These are phyloP conservation scores for Neonectria hederae DNA, from an alignment of 2,329 filamentous ascomycete genomes.

Conservation along the genomic window DNA sequence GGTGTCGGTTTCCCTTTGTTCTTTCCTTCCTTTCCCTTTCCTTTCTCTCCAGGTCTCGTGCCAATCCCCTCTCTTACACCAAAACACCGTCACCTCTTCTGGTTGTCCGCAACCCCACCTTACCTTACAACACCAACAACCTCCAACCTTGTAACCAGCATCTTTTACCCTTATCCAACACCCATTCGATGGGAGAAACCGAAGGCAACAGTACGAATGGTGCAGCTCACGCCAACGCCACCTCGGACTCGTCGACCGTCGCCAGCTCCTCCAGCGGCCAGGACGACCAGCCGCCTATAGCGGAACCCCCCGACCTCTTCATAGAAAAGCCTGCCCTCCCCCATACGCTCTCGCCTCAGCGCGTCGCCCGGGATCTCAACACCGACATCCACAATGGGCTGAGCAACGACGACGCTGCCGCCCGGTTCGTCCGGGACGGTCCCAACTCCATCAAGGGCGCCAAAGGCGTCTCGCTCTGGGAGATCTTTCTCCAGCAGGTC, in stretches of 20 bases:
- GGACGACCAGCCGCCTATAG: slow-evolving; percentile 54
- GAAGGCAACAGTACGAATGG: slow-evolving; percentile 51
- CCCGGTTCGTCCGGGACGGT: slow-evolving; percentile 72
- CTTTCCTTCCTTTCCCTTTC: slow-evolving; percentile 18
- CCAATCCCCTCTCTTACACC: slow-evolving; percentile 32
- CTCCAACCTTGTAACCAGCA: slow-evolving; percentile 17
- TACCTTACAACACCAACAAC: not conserved
- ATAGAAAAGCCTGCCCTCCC: slow-evolving; percentile 49
- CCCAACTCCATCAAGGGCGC: slow-evolving; percentile 76
- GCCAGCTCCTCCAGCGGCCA: slow-evolving; percentile 40
- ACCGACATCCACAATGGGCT: slow-evolving; percentile 67
- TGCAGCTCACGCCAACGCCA: slow-evolving; percentile 52
- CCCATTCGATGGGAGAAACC: slow-evolving; percentile 55
- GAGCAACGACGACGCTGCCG: slow-evolving; percentile 68
- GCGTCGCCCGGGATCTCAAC: slow-evolving; percentile 50
- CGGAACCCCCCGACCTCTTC: slow-evolving; percentile 48
- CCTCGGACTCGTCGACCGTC: slow-evolving; percentile 50
- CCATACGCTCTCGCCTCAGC: slow-evolving; percentile 49
- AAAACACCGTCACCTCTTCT: slow-evolving; percentile 16
- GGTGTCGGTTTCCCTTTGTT: slow-evolving; percentile 17
- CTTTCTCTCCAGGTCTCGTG: slow-evolving; percentile 34
- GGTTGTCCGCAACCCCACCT: slow-evolving; percentile 25
- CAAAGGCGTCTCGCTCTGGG: slow-evolving; percentile 76
- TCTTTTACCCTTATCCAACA: slow-evolving; percentile 41
- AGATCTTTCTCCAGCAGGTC: slow-evolving; percentile 80